Evolutionary conservation across 441 rosid species (phyloP), one percentile per base, ranked within the genome.

Genomic region (Erodium texanum): DNA sequence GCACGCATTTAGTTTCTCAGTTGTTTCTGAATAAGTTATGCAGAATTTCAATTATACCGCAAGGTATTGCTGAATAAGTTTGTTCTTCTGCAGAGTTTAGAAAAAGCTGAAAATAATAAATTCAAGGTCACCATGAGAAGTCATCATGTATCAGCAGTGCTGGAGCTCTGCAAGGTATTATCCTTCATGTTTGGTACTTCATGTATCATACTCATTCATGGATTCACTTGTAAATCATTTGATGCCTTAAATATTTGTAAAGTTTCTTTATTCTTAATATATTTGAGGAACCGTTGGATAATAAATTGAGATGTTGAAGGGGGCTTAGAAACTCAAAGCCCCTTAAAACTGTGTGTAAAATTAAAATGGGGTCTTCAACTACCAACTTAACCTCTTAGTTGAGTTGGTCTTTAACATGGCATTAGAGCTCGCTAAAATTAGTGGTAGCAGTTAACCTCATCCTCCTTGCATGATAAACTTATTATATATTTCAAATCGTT

Each of bases 131-230:
- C 78, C 38, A 77, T 91, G 81, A 87, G 83, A 80, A 86, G 89
- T 72, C 74, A 78, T 77, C 83, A 85, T 71, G 87, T 89, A 71
- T 82, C 84, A 64, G 89, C 85, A 19, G 77, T 91, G 66, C 77
- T 91, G 76, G 99, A 94, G 78, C 78, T 86, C 77, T 94, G 97
- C 81, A 85, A 85, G 92, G 99, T 94, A 81, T 78, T 66, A 58
- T 64, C 56, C 73, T 68, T 54, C 65, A 50, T 63, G 58, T 59
- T 68, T 50, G 34, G 67, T 71, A 7, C 52, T 67, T 66, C 63
- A 36, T 38, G 65, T 27, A 29, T 62, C 19, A 7, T n/a, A 3
- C 15, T 68, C 12, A 12, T 45, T 62, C 32, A 20, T 62, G 14
- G 22, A 38, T 67, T 63, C 45, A 18, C 36, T 64, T 66, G 38